Evolutionary conservation across 768 basidiomycete species (phyloP), one percentile per base, ranked within the genome.

Genomic region (Chlorophyllum brunneum): DNA sequence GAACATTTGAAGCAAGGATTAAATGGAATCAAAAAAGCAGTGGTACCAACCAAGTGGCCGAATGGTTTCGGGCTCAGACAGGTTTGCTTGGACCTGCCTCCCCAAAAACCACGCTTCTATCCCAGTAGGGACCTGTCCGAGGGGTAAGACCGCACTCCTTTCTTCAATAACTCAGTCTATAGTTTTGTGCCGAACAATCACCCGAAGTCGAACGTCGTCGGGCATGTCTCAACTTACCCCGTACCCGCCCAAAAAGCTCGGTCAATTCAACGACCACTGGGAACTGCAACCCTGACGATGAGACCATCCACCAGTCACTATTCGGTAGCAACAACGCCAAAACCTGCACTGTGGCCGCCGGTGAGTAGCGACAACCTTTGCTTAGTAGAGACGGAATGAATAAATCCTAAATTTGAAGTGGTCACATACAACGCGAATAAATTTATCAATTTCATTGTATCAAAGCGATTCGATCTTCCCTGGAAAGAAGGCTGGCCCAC

Each of bases 401-500:
- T 37, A 5, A 31, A 31, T 31, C 31, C 31, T 6, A 6, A 31
- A n/a, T n/a, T n/a, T n/a, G n/a, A n/a, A n/a, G n/a, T n/a, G n/a
- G n/a, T n/a, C n/a, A n/a, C n/a, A n/a, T n/a, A n/a, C n/a, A n/a
- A n/a, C n/a, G n/a, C n/a, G n/a, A n/a, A n/a, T n/a, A n/a, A n/a
- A n/a, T 15, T 10, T 33, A 10, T 15, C 22, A 26, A n/a, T 15
- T 43, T 24, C 15, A 24, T 9, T n/a, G 6, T 18, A 16, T 58
- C 30, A 64, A 11, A 64, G 50, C 8, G 63, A 56, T 11, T 54
- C 51, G 23, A 74, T 69, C 49, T 61, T 64, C 13, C 70, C 71
- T 0, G 73, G 74, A 64, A 71, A 75, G 56, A 80, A 80, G 1
- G 71, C 70, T 5, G 55, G 36, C 0, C 70, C 72, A 24, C 65